These are phyloP conservation scores for Xanthoconium stramineum DNA, from an alignment of 768 basidiomycete species.

Conservation along the genomic window DNA sequence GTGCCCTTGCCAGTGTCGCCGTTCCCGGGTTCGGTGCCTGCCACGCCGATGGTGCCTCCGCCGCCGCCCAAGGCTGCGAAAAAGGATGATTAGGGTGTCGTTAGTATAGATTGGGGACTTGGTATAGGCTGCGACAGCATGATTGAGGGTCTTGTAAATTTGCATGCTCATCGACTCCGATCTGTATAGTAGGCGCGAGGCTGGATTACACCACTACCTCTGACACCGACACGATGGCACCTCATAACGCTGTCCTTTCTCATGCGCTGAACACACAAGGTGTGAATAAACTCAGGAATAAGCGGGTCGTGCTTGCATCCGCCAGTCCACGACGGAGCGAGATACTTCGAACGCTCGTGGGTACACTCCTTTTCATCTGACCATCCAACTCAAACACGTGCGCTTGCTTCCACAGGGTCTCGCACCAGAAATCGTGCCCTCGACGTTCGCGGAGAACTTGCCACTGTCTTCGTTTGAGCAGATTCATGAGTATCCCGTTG, in stretches of 20 bases:
- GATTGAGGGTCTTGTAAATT: background rate
- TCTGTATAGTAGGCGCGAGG: background rate
- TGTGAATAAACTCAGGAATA: constrained; percentile 65
- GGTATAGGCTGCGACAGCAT: no score
- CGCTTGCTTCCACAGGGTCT: constrained; percentile 43
- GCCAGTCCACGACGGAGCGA: constrained; percentile 83
- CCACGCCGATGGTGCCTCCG: constrained; percentile 17
- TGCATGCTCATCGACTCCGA: background rate
- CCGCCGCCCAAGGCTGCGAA: constrained; percentile 20
- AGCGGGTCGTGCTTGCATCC: constrained; percentile 83
- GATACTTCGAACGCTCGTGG: constrained; percentile 73
- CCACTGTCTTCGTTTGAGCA: constrained; percentile 63
- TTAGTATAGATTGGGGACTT: background rate
- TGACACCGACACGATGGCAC: background rate
- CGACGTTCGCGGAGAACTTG: constrained; percentile 79
- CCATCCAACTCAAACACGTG: background rate
- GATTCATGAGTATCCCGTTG: constrained; percentile 69
- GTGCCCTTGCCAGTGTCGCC: constrained; percentile 24
- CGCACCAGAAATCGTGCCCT: constrained; percentile 67
- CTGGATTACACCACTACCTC: background rate
- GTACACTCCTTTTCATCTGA: constrained; percentile 18
- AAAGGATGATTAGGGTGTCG: constrained; percentile 25
- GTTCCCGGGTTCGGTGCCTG: constrained; percentile 15
- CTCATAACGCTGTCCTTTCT: constrained; percentile 53
- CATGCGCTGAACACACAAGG: constrained; percentile 62